Conservation (phyloP, 495 filamentous ascomycete genomes). For the Talaromyces proteolyticus region DNA sequence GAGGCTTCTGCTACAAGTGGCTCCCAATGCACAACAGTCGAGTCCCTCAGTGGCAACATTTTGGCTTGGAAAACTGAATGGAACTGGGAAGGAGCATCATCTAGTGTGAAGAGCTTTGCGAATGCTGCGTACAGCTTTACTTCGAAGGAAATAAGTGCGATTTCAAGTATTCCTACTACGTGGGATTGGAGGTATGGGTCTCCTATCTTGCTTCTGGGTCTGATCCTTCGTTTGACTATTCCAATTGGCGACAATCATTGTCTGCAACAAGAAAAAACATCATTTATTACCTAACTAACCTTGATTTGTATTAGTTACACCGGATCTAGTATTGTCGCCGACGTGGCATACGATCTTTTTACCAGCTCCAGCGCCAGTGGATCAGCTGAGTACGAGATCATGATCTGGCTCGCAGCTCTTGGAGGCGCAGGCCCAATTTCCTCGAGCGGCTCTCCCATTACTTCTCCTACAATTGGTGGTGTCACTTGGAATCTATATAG, state of each 20-base stretch:
- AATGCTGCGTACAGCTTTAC: slow-evolving; percentile 43
- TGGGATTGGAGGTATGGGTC: slow-evolving; percentile 53
- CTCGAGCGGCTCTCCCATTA: slow-evolving; percentile 46
- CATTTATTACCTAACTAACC: not conserved
- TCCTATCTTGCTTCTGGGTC: not conserved
- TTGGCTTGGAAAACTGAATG: slow-evolving; percentile 53
- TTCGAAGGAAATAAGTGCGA: slow-evolving; percentile 37
- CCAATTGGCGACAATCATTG: no score
- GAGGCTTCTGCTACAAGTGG: slow-evolving; percentile 34
- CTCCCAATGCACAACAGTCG: slow-evolving; percentile 51
- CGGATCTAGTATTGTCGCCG: slow-evolving; percentile 46
- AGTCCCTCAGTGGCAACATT: slow-evolving; percentile 34
- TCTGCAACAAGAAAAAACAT: no score
- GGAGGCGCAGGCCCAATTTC: slow-evolving; percentile 61
- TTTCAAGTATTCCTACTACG: slow-evolving; percentile 43
- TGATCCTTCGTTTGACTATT: no score
- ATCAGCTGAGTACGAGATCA: slow-evolving; percentile 56
- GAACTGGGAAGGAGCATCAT: slow-evolving; percentile 47
- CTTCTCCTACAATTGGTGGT: slow-evolving; percentile 46
- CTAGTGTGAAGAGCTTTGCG: slow-evolving; percentile 55
- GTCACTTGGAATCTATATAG: slow-evolving; percentile 46
- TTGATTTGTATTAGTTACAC: slow-evolving; percentile 37
- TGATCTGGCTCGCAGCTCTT: slow-evolving; percentile 62
- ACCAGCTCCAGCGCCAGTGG: slow-evolving; percentile 38
- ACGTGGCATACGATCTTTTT: slow-evolving; percentile 66